Evolutionary conservation across 169 alveolate genomes (phyloP).

Genomic region (Babesia ovata): DNA sequence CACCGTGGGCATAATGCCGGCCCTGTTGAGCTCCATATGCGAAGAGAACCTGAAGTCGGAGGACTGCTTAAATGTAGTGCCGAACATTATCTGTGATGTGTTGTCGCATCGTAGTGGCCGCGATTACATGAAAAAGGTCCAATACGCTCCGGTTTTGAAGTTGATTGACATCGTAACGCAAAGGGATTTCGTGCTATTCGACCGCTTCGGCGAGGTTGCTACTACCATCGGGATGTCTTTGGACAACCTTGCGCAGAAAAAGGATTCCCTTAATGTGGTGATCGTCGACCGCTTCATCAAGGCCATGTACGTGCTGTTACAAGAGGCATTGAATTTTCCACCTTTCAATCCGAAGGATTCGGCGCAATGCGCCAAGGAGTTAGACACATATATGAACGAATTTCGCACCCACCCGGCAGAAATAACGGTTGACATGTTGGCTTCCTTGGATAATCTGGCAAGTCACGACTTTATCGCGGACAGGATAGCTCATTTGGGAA

Average conservation of each 20-base stretch:
- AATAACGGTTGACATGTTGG: conserved; percentile 49
- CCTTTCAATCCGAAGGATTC: conserved; percentile 39
- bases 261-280: conserved; percentile 32
- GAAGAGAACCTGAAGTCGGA: conserved; percentile 74
- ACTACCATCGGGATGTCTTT: conserved; percentile 73
- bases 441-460: conserved; percentile 25
- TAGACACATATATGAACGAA: conserved; percentile 29
- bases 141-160: conserved; percentile 68
- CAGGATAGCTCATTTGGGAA: conserved; percentile 64
- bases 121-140: conserved; percentile 66
- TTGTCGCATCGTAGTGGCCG: conserved; percentile 75
- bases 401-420: conserved; percentile 25
- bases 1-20: conserved; percentile 68
- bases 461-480: conserved; percentile 62
- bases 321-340: conserved; percentile 56
- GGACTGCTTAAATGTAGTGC: conserved; percentile 69
- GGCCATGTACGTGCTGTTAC: conserved; percentile 39
- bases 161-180: conserved; percentile 68
- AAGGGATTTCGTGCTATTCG: conserved; percentile 76
- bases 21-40: conserved; percentile 69
- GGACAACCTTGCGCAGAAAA: conserved; percentile 39
- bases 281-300: conserved; percentile 31
- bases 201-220: conserved; percentile 81
- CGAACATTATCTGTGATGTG: conserved; percentile 71
- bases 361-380: conserved; percentile 14